Percentiles rank a stretch among this genome's conserved stretches.
These are phyloP conservation scores for Cystobasidium tubakii DNA, from an alignment of 768 basidiomycete species.

Conservation along the genomic window DNA sequence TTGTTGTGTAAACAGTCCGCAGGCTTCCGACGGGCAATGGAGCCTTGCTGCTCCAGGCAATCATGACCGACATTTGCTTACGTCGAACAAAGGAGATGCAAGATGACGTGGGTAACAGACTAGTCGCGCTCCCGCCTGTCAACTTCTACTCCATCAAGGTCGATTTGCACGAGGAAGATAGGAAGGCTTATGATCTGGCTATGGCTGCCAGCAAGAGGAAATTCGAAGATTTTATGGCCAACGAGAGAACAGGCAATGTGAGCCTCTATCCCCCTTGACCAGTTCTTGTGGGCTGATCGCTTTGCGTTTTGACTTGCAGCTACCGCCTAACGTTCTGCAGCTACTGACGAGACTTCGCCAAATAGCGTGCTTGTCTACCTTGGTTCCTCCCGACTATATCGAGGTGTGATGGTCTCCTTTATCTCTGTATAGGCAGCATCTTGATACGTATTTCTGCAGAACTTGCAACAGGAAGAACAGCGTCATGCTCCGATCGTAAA, in stretches of 20 bases:
- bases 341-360: constrained; percentile 60
- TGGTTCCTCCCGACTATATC: constrained; percentile 63
- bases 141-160: constrained; percentile 72
- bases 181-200: constrained; percentile 57
- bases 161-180: constrained; percentile 50
- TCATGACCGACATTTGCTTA: constrained; percentile 10
- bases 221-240: constrained; percentile 36
- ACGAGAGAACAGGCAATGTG: constrained; percentile 41
- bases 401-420: neutral
- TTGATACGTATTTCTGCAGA: neutral
- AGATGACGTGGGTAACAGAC: constrained; percentile 64
- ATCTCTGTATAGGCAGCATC: neutral
- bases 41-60: constrained; percentile 57
- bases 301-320: constrained; percentile 51
- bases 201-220: constrained; percentile 27
- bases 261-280: constrained; percentile 46
- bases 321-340: constrained; percentile 56
- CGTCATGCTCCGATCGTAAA: neutral
- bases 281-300: too few relatives aligned
- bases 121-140: constrained; percentile 74
- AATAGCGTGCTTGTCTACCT: constrained; percentile 68
- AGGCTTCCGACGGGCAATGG: constrained; percentile 61
- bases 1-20: constrained; percentile 7
- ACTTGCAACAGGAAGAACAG: neutral
- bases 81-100: constrained; percentile 60